A percentile compares a stretch with the other conserved stretches of the same genome.
Evolutionary conservation across 768 basidiomycete species (phyloP).

Genomic region (Boletus rubroflammeus): DNA sequence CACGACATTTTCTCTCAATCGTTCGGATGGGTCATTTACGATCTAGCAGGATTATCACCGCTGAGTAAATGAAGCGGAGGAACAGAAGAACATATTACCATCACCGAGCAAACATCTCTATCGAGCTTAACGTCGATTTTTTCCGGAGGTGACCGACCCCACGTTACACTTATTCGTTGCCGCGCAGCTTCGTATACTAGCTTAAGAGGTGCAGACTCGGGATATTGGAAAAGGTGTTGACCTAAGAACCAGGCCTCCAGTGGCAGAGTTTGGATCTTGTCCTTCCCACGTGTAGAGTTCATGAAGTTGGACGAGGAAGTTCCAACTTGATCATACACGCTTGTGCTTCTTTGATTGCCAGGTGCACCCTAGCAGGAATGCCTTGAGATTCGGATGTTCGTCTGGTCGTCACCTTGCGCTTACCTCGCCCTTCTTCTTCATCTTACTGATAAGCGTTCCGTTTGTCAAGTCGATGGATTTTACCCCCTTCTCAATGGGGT

Average conservation of each 20-base stretch:
- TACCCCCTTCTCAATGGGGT: neutral
- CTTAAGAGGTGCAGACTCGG: slow-evolving; percentile 7
- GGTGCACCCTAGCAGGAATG: slow-evolving; percentile 2
- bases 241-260: slow-evolving; percentile 30
- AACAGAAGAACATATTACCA: slow-evolving; percentile 10
- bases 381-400: slow-evolving; percentile 2
- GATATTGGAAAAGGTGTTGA: slow-evolving; percentile 13
- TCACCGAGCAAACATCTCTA: slow-evolving; percentile 9
- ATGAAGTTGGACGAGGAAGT: slow-evolving; percentile 29
- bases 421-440: slow-evolving; percentile 28
- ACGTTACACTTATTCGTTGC: slow-evolving; percentile 10
- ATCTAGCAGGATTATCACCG: slow-evolving; percentile 13
- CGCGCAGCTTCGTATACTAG: slow-evolving; percentile 11
- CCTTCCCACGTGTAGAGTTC: slow-evolving; percentile 15
- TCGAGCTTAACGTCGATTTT: slow-evolving; percentile 16
- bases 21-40: slow-evolving; percentile 13
- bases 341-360: neutral
- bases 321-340: slow-evolving; percentile 17
- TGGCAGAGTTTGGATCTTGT: slow-evolving; percentile 12
- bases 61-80: neutral
- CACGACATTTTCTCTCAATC: slow-evolving; percentile 18
- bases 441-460: slow-evolving; percentile 4
- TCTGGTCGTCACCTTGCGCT: slow-evolving; percentile 2
- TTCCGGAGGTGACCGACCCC: slow-evolving; percentile 9
- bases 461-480: slow-evolving; percentile 5